Evolutionary conservation across 2,329 filamentous ascomycete species (phyloP).

Genomic region (Penicillium sumatraense): DNA sequence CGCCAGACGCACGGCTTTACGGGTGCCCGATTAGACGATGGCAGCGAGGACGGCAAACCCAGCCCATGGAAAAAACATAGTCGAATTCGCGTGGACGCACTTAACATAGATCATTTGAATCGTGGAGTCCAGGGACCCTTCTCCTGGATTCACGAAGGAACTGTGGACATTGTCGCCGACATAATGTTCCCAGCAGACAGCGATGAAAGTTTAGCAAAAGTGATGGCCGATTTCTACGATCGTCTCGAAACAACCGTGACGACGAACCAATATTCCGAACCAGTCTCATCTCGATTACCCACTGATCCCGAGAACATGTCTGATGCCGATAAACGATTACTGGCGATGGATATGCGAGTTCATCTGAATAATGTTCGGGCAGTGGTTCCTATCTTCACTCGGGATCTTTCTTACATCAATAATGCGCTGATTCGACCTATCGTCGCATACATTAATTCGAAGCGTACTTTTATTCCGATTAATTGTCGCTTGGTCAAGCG

Average conservation of each 20-base stretch:
- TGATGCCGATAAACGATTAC: conserved; percentile 68
- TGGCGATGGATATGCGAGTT: conserved; percentile 93
- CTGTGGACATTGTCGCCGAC: conserved; percentile 94
- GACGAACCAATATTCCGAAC: conserved; percentile 65
- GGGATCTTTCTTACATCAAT: conserved; percentile 91
- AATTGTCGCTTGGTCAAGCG: conserved; percentile 93
- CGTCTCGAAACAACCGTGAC: conserved; percentile 91
- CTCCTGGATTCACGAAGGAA: conserved; percentile 96
- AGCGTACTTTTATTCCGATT: conserved; percentile 93
- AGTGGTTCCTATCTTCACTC: conserved; percentile 88
- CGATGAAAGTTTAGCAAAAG: conserved; percentile 87
- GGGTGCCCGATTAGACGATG: conserved; percentile 63
- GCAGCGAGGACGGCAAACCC: conserved; percentile 64
- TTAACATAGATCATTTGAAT: conserved; percentile 96
- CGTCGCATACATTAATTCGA: conserved; percentile 96
- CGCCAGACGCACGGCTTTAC: conserved; percentile 83
- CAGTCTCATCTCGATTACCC: conserved; percentile 19
- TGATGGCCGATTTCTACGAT: conserved; percentile 97
- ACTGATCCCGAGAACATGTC: conserved; percentile 32
- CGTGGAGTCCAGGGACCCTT: conserved; percentile 91
- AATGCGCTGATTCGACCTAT: conserved; percentile 94
- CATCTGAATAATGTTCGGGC: conserved; percentile 95
- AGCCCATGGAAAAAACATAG: conserved; percentile 95
- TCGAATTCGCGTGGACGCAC: conserved; percentile 85
- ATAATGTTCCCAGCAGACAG: conserved; percentile 90